A percentile compares a stretch with the other conserved stretches of the same genome.
Evolutionary conservation across 352 stramenopile species (phyloP).

Genomic region (Peronospora farinosa): DNA sequence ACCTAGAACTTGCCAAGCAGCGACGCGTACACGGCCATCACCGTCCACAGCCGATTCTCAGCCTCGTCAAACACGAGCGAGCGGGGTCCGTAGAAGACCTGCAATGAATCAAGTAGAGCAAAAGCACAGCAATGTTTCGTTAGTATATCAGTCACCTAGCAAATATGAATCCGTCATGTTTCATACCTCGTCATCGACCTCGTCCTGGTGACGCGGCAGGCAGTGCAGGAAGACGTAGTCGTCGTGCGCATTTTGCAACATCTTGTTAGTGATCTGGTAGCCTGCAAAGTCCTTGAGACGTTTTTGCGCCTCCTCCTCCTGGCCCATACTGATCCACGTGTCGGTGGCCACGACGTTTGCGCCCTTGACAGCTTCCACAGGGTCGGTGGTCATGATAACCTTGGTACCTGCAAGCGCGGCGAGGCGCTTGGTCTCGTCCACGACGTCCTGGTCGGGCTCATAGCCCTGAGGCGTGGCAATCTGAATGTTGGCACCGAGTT

Average conservation of each 20-base stretch:
- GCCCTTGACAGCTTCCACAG: slow-evolving; percentile 89
- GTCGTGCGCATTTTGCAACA: slow-evolving; percentile 87
- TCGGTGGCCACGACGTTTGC: slow-evolving; percentile 95
- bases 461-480: slow-evolving; percentile 93
- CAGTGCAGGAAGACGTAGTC: slow-evolving; percentile 97
- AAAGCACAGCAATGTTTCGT: background rate
- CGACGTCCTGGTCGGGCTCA: slow-evolving; percentile 84
- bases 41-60: slow-evolving; percentile 98
- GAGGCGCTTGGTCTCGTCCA: slow-evolving; percentile 87
- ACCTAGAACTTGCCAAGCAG: slow-evolving; percentile 33
- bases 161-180: background rate
- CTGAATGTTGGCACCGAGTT: slow-evolving; percentile 84
- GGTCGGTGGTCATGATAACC: slow-evolving; percentile 83
- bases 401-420: slow-evolving; percentile 64
- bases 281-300: slow-evolving; percentile 92
- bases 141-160: background rate
- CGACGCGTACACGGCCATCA: slow-evolving; percentile 93
- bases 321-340: slow-evolving; percentile 95
- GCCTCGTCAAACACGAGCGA: slow-evolving; percentile 96
- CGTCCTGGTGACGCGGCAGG: slow-evolving; percentile 93
- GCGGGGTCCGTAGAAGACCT: slow-evolving; percentile 92
- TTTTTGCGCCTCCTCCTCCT: slow-evolving; percentile 91
- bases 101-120: slow-evolving; percentile 1
- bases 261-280: slow-evolving; percentile 91
- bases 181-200: slow-evolving; percentile 93